Evolutionary conservation across 176 grass and related monocot genomes (phyloP).

Genomic region (Chrysopogon serrulatus): DNA sequence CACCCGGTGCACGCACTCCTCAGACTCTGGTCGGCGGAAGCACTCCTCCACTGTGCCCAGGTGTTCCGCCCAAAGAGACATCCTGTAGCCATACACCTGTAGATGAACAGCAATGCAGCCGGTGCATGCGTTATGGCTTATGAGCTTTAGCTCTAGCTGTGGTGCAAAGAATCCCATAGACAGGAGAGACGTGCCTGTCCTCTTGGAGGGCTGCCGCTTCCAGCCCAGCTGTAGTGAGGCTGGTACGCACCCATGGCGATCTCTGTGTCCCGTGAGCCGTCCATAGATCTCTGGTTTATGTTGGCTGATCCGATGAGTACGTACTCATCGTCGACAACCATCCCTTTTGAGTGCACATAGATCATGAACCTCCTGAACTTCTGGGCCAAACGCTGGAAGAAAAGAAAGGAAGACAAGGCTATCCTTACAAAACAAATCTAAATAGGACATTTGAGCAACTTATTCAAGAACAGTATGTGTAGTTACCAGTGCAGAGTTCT

Average conservation of each 20-base stretch:
- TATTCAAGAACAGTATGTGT: not conserved
- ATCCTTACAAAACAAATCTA: not conserved
- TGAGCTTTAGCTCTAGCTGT: not conserved
- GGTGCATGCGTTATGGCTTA: not conserved
- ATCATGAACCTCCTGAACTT: constrained; percentile 77
- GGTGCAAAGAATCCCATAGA: not conserved
- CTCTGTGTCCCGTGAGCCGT: constrained; percentile 59
- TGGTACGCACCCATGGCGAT: constrained; percentile 74
- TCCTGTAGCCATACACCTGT: constrained; percentile 85
- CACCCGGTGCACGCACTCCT: constrained; percentile 59
- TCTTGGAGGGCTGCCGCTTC: constrained; percentile 16
- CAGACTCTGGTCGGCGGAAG: constrained; percentile 45
- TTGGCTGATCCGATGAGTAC: constrained; percentile 70
- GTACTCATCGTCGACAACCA: constrained; percentile 68
- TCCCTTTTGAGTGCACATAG: constrained; percentile 74
- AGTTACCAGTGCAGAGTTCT: constrained; percentile 41
- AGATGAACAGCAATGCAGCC: not conserved
- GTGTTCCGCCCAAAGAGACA: constrained; percentile 88
- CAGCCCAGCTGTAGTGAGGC: constrained; percentile 54
- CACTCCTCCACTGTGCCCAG: constrained; percentile 44
- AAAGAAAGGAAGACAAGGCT: not conserved
- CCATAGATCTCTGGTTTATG: constrained; percentile 83
- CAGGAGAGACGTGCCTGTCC: constrained; percentile 38
- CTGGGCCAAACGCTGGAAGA: constrained; percentile 41
- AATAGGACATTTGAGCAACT: not conserved